Conservation (phyloP, 129 eudicot species). For the Oenanthe sinensis region DNA sequence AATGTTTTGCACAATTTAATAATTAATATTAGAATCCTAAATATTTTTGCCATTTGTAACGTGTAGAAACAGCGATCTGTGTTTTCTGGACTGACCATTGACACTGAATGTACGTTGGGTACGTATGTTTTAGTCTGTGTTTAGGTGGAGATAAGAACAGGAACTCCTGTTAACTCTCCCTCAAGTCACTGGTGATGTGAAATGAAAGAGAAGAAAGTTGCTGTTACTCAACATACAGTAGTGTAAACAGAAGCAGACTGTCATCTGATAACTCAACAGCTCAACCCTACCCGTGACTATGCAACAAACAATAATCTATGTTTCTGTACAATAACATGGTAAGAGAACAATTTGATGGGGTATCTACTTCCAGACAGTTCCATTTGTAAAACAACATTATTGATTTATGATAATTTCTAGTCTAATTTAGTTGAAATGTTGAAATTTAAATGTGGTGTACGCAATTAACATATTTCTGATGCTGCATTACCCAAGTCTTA, state of each 20-base stretch:
- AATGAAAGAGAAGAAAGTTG: constrained; percentile 10
- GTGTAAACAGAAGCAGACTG: not conserved
- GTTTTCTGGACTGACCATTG: not conserved
- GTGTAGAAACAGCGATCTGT: not conserved
- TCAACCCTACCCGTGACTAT: not conserved
- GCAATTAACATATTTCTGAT: too few species aligned
- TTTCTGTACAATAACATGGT: not conserved
- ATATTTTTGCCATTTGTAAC: not conserved
- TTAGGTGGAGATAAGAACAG: not conserved
- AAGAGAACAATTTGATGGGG: not conserved
- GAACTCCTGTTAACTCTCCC: constrained; percentile 4
- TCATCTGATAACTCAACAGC: constrained; percentile 1
- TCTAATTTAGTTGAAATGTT: too few species aligned
- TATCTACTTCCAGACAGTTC: not conserved
- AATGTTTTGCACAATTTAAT: not conserved
- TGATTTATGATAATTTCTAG: not conserved
- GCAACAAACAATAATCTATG: not conserved
- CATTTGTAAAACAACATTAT: too few species aligned
- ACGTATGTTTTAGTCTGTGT: not conserved
- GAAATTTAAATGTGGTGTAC: not conserved
- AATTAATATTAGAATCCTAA: not conserved
- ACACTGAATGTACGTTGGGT: not conserved
- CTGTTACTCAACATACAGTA: not conserved
- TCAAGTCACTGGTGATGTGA: constrained; percentile 11
- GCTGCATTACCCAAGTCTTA: not conserved